phyloP scores from a whole-genome alignment of 2,329 filamentous ascomycete genomes.

The Exophiala sideris region DNA sequence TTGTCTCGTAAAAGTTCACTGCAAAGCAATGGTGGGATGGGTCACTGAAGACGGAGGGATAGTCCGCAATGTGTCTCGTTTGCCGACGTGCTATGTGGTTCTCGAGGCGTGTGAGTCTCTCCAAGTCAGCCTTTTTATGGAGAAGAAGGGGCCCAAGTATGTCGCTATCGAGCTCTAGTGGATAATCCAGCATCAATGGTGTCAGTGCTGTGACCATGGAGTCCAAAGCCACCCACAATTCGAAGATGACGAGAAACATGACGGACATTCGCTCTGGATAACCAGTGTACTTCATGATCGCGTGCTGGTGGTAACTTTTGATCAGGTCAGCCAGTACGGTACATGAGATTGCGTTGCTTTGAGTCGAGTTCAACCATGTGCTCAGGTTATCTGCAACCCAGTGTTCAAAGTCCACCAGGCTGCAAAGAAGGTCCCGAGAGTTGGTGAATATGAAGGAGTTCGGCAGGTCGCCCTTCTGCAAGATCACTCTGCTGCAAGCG shows the following conservation, averaged over 20 bases:
- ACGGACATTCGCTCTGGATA: conserved; percentile 49
- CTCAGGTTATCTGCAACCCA: conserved; percentile 47
- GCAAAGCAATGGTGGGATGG: conserved; percentile 44
- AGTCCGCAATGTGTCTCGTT: no score
- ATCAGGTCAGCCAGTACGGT: conserved; percentile 32
- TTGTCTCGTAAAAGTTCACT: conserved; percentile 45
- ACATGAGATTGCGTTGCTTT: conserved; percentile 30
- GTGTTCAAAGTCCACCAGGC: conserved; percentile 44
- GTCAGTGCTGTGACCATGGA: conserved; percentile 39
- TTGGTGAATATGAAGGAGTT: conserved; percentile 2
- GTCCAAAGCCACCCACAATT: conserved; percentile 60
- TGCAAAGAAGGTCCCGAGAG: conserved; percentile 22
- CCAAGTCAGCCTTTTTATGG: conserved; percentile 43
- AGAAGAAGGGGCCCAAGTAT: conserved; percentile 48
- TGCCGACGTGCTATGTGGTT: conserved; percentile 43
- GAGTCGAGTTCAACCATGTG: conserved; percentile 38
- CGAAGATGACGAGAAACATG: conserved; percentile 55
- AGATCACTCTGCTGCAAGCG: neutral
- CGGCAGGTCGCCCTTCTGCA: conserved; percentile 6
- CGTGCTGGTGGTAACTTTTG: conserved; percentile 34
- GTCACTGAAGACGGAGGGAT: conserved; percentile 38
- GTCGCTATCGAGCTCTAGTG: conserved; percentile 41
- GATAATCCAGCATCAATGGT: conserved; percentile 48
- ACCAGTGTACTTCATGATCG: conserved; percentile 33
- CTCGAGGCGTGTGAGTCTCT: conserved; percentile 47